A percentile compares a stretch with the other conserved stretches of the same genome.
Conservation (phyloP, 2,329 filamentous ascomycete species). For the Pseudovirgaria hyperparasitica region DNA sequence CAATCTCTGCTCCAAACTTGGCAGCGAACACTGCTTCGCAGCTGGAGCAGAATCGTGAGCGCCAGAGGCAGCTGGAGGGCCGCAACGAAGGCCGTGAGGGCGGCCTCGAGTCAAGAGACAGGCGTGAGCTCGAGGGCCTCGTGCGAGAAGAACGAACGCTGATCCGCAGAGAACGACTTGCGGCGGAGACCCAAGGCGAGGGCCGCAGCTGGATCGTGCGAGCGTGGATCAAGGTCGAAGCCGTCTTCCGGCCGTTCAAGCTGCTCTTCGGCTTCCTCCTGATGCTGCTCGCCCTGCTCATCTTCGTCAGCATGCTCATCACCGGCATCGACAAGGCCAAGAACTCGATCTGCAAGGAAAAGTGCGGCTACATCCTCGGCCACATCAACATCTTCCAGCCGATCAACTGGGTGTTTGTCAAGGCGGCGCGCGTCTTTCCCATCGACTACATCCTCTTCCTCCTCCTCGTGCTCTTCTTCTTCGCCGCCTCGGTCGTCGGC, state of each 20-base stretch:
- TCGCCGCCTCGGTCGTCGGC: slow-evolving; percentile 75
- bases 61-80: slow-evolving; percentile 80
- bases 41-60: slow-evolving; percentile 77
- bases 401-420: slow-evolving; percentile 77
- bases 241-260: slow-evolving; percentile 77
- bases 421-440: slow-evolving; percentile 72
- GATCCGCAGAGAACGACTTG: slow-evolving; percentile 75
- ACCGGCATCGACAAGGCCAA: slow-evolving; percentile 93
- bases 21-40: slow-evolving; percentile 66
- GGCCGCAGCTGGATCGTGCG: slow-evolving; percentile 62
- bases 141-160: slow-evolving; percentile 85
- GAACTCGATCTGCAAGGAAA: slow-evolving; percentile 82
- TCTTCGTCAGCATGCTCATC: slow-evolving; percentile 88
- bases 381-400: slow-evolving; percentile 89
- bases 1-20: slow-evolving; percentile 69
- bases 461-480: slow-evolving; percentile 73
- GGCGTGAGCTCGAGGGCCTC: slow-evolving; percentile 75
- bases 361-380: slow-evolving; percentile 84
- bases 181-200: slow-evolving; percentile 68
- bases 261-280: slow-evolving; percentile 72
- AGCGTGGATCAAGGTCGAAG: slow-evolving; percentile 67
- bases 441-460: slow-evolving; percentile 87
- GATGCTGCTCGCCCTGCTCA: slow-evolving; percentile 57
- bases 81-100: slow-evolving; percentile 65
- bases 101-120: slow-evolving; percentile 70